phyloP scores from a whole-genome alignment of 805 yeast species.

The Yarrowia sp. region DNA sequence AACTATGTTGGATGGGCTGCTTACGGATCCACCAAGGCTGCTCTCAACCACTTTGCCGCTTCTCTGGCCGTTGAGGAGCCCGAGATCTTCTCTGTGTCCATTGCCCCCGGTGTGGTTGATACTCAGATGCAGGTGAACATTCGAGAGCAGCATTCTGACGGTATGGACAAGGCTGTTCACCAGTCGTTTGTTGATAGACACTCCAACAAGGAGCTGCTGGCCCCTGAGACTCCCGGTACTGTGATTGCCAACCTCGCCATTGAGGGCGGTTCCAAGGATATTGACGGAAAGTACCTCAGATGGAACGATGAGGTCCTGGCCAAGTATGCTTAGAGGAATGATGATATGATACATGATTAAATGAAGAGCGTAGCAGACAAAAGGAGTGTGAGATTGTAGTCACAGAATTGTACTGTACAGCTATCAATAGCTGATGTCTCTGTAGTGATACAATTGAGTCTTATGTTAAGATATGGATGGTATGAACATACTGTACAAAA shows the following conservation, averaged over 20 bases:
- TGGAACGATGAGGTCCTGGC: slow-evolving; percentile 40
- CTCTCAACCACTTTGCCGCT: slow-evolving; percentile 70
- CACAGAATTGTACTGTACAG: background rate
- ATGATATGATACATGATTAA: too few species aligned
- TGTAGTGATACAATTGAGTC: too few species aligned
- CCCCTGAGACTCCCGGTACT: slow-evolving; percentile 70
- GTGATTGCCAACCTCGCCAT: slow-evolving; percentile 66
- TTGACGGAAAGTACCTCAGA: slow-evolving; percentile 70
- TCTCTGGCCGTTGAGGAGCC: slow-evolving; percentile 69
- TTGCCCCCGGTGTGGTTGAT: slow-evolving; percentile 95
- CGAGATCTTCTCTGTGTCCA: slow-evolving; percentile 57
- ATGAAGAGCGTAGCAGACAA: too few species aligned
- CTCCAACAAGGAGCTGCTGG: slow-evolving; percentile 53
- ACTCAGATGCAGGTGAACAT: slow-evolving; percentile 85
- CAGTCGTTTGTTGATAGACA: slow-evolving; percentile 66
- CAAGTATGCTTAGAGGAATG: background rate
- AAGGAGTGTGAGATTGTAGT: background rate
- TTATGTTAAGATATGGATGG: too few species aligned
- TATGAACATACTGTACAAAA: too few species aligned
- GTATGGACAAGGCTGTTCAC: slow-evolving; percentile 61
- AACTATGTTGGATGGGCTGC: slow-evolving; percentile 81
- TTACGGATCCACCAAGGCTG: slow-evolving; percentile 90
- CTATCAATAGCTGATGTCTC: background rate
- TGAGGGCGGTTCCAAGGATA: slow-evolving; percentile 51
- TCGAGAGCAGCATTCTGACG: slow-evolving; percentile 55